Base-by-base conservation (phyloP, 106 monocot species). In the Acorus calamus region DNA sequence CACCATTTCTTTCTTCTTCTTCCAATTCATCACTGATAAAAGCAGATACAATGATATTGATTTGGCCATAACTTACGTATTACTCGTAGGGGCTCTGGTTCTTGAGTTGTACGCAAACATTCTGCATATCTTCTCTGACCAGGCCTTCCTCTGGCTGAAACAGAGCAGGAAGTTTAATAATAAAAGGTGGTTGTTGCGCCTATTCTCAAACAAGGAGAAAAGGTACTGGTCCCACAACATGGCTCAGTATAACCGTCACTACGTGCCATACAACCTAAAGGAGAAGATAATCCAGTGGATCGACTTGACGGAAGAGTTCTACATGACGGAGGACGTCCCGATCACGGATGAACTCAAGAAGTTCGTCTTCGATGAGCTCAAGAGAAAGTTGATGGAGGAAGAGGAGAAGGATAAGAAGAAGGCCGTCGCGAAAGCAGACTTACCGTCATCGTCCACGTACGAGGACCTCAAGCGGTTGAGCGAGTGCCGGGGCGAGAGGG, bases 151-250 rank as follows among this genome's bases (percentile, higher is more conserved):
- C 10, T 7, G 2, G 3, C 28, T 28, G 28, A 28, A 28, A 28
- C 28, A 28, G 28, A 28, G 28, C 0, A 28, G 28, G 28, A 28
- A 28, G 28, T 28, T 28, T 28, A 28, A 28, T 28, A 28, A 28
- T 28, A 14, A 42, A 5, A 48, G 5, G 3, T n/a, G 11, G 43
- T 69, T 5, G 2, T 59, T 69, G 42, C 50, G 12, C 2, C 51
- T 60, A 10, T 3, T 12, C 8, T 28, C 28, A 28, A 0, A 1
- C 28, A 42, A 41, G 4, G 67, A 46, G 42, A 46, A 50, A 3
- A 55, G 70, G 41, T 80, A 28, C 1, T 28, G 74, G 80, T 65
- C 75, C 3, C 46, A 71, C 13, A 45, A 11, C 11, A 75, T 80
- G 61, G 59, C 75, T 2, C 70, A 75, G 28, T 71, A 47, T 52